These are phyloP conservation scores for Kwoniella bestiolae DNA, from an alignment of 768 basidiomycete genomes.

Conservation along the genomic window DNA sequence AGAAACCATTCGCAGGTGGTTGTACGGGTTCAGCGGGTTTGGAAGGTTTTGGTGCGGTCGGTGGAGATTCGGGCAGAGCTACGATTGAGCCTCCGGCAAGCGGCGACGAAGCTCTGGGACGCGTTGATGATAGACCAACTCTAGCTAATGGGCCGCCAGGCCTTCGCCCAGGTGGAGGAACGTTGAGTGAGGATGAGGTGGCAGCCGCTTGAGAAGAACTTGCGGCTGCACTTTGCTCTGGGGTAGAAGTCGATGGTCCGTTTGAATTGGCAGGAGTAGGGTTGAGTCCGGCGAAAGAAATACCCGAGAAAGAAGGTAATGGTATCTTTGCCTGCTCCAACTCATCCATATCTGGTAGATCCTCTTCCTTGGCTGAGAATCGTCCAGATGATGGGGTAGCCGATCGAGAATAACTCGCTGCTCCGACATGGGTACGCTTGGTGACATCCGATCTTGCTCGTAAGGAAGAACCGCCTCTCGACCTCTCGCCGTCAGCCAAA, in stretches of 20 bases:
- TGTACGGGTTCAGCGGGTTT: constrained; percentile 8
- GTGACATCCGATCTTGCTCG: constrained; percentile 39
- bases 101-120: constrained; percentile 51
- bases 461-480: constrained; percentile 33
- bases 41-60: constrained; percentile 13
- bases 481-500: constrained; percentile 29
- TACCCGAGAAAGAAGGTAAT: constrained; percentile 42
- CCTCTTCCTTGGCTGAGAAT: constrained; percentile 52
- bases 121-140: constrained; percentile 28
- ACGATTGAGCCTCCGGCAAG: constrained; percentile 46
- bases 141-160: constrained; percentile 34
- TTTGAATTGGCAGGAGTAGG: constrained; percentile 1
- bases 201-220: neutral
- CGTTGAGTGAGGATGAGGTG: constrained; percentile 14
- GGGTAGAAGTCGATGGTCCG: neutral
- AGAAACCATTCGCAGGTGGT: constrained; percentile 22
- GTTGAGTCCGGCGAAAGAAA: constrained; percentile 34
- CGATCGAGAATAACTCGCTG: constrained; percentile 41
- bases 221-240: neutral
- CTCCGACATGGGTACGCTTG: constrained; percentile 35
- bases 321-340: constrained; percentile 47
- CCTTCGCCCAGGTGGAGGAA: constrained; percentile 8
- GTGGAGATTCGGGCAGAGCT: constrained; percentile 46
- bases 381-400: constrained; percentile 39
- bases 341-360: constrained; percentile 51